Base-by-base conservation (phyloP, 2,329 filamentous ascomycete genomes). In the Phialemoniopsis sp. region DNA sequence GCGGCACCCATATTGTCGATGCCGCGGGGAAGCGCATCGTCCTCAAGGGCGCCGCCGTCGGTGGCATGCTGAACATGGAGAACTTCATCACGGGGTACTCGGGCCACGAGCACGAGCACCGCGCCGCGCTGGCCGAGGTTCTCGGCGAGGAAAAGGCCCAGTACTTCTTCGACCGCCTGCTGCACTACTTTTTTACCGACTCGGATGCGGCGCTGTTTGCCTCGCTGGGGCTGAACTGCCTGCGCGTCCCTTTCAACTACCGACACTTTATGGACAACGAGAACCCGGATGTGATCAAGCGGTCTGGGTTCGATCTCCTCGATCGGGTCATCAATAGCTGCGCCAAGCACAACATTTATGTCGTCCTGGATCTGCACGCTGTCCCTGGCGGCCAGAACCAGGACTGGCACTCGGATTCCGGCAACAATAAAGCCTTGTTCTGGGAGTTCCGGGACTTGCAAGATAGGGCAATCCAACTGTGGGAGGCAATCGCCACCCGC, bases 1-100 rank as follows among this genome's bases (percentile, higher is more conserved):
- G 48, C 10, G 59, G 60, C 17, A 58, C 45, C 12, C 44, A 49
- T 8, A 63, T 78, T 14, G 66, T 77, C 26, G 66, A 71, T 43
- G 53, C 56, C 0, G 51, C 66, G 36, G 69, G 65, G 15, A 57
- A 69, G 12, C 52, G 53, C 4, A 63, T 77, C 13, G 55, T 76
- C 8, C 65, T 78, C 17, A 40, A 42, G 15, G 37, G 43, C 21
- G 36, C 29, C 5, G 32, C 29, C 12, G 26, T 36, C 7, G 49
- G 50, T 13, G 48, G 47, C 15, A 43, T 46, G 32, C 44, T 42
- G 17, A 53, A 53, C 40, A 52, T 52, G 49, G 51, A 53, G 51
- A 78, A 78, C 50, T 79, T 79, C 63, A 79, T 80, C 48, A 76
- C 72, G 1, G 76, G 76, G 17, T 80, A 70, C 46, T 63, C 74